Percentiles rank a stretch among this genome's conserved stretches.
Evolutionary conservation across 2,329 filamentous ascomycete species (phyloP).

Genomic region (Spiromastix sp.): DNA sequence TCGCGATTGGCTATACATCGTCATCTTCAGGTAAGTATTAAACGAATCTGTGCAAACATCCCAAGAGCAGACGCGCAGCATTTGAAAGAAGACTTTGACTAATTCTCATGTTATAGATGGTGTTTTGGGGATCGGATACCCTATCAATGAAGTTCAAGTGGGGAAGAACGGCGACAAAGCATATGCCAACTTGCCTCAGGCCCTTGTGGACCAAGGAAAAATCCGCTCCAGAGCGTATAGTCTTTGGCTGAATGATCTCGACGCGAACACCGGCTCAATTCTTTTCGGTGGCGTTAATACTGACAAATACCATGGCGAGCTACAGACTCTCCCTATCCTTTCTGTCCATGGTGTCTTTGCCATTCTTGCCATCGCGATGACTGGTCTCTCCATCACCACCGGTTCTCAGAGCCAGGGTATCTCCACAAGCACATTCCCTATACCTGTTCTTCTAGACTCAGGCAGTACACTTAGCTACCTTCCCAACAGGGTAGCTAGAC

Average conservation of each 20-base stretch:
- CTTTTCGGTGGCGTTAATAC: constrained; percentile 67
- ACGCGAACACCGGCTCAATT: constrained; percentile 54
- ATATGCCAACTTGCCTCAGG: constrained; percentile 61
- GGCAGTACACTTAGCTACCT: constrained; percentile 60
- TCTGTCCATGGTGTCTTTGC: constrained; percentile 39
- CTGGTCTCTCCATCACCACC: constrained; percentile 38
- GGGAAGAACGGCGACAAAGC: constrained; percentile 37
- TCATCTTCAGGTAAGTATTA: constrained; percentile 25
- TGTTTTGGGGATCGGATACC: constrained; percentile 78
- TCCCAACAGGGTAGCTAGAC: constrained; percentile 39
- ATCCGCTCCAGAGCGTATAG: constrained; percentile 62
- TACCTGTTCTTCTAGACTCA: constrained; percentile 60
- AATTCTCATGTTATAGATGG: constrained; percentile 54
- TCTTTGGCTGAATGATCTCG: constrained; percentile 64
- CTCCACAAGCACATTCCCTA: constrained; percentile 22
- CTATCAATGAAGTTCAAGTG: constrained; percentile 65
- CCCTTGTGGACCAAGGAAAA: constrained; percentile 49
- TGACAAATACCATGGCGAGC: constrained; percentile 50
- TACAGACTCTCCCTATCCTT: constrained; percentile 60
- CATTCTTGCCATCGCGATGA: constrained; percentile 62
- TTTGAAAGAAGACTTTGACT: neutral
- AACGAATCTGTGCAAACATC: no score
- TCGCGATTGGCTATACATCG: constrained; percentile 49
- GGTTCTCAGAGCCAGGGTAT: constrained; percentile 13
- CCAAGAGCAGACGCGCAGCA: neutral